phyloP scores from a whole-genome alignment of 2,329 filamentous ascomycete species.

The Dothidotthia symphoricarpi region DNA sequence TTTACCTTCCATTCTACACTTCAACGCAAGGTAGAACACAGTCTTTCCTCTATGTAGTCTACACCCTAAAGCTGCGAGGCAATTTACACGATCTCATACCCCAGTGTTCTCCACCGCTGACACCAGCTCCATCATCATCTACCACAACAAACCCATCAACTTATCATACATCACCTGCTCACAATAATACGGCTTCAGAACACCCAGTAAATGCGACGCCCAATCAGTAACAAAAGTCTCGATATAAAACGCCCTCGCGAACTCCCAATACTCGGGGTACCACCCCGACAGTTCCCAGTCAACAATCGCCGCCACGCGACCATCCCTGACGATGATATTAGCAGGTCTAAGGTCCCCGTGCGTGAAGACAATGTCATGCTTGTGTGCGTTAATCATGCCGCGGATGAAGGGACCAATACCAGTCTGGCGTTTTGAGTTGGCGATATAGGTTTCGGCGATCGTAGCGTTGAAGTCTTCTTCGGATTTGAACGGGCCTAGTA shows the following conservation, averaged over 20 bases:
- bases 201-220: slow-evolving; percentile 10
- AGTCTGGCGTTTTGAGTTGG: slow-evolving; percentile 16
- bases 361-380: slow-evolving; percentile 26
- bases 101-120: too few species aligned
- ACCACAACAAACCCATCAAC: slow-evolving; percentile 15
- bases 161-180: slow-evolving; percentile 15
- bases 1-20: too few species aligned
- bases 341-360: slow-evolving; percentile 20
- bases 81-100: too few species aligned
- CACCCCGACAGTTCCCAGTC: slow-evolving; percentile 25
- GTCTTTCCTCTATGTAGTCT: too few species aligned
- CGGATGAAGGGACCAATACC: slow-evolving; percentile 13
- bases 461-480: slow-evolving; percentile 18
- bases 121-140: too few species aligned
- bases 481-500: slow-evolving; percentile 16
- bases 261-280: slow-evolving; percentile 27
- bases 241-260: slow-evolving; percentile 25
- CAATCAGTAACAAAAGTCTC: slow-evolving; percentile 12
- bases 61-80: too few species aligned
- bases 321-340: slow-evolving; percentile 21
- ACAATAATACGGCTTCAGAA: slow-evolving; percentile 18
- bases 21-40: too few species aligned
- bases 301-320: slow-evolving; percentile 16
- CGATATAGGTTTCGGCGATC: slow-evolving; percentile 11
- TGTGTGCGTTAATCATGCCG: slow-evolving; percentile 14